phyloP scores from a whole-genome alignment of 1,284 basidiomycete genomes.

The Ceratobasidium theobromae region DNA sequence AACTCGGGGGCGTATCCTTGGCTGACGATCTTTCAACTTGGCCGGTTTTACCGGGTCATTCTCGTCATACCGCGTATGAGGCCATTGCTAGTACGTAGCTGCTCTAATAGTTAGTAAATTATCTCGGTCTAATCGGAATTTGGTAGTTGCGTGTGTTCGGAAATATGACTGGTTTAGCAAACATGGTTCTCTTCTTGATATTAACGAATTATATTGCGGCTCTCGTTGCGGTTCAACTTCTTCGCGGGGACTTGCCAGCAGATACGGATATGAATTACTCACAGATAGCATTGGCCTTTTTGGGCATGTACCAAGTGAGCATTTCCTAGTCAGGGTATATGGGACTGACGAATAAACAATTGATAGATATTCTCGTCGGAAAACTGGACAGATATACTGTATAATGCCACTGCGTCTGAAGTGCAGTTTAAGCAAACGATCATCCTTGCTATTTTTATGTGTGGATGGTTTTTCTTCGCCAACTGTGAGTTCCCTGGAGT shows the following conservation, averaged over 20 bases:
- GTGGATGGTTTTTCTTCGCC: conserved; percentile 88
- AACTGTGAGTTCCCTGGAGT: conserved; percentile 65
- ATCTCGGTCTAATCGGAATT: background rate
- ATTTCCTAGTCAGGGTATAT: background rate
- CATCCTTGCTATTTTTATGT: conserved; percentile 75
- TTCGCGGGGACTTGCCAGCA: conserved; percentile 76
- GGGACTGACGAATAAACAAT: conserved; percentile 8
- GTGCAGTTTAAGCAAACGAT: conserved; percentile 68
- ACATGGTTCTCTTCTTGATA: conserved; percentile 93
- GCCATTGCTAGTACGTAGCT: conserved; percentile 62
- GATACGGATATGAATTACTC: conserved; percentile 73
- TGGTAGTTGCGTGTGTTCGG: conserved; percentile 84
- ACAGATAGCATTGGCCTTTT: conserved; percentile 85
- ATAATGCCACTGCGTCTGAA: conserved; percentile 67
- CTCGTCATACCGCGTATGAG: conserved; percentile 85
- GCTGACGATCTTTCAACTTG: conserved; percentile 89
- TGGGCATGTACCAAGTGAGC: conserved; percentile 74
- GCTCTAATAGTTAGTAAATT: conserved; percentile 35
- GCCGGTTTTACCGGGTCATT: conserved; percentile 92
- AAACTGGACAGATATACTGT: conserved; percentile 90
- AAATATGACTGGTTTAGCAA: conserved; percentile 86
- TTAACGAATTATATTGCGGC: conserved; percentile 88
- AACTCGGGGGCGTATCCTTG: conserved; percentile 74
- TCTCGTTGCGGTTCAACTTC: conserved; percentile 71
- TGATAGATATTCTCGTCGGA: conserved; percentile 85